These are phyloP conservation scores for Aspergillus sp. DNA, from an alignment of 2,329 filamentous ascomycete genomes.

Conservation along the genomic window DNA sequence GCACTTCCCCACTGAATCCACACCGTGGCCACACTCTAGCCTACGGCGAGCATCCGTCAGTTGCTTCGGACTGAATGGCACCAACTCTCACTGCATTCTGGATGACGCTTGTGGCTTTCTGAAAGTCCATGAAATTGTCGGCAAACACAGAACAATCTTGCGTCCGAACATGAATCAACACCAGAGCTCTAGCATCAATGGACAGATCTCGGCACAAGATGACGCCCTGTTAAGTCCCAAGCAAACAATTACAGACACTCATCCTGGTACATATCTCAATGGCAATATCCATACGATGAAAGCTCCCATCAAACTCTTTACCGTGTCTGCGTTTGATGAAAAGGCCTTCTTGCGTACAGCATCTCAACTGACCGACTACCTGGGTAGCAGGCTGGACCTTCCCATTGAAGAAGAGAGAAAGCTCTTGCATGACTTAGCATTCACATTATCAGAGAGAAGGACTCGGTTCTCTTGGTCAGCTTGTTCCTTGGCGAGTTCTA, in stretches of 20 bases:
- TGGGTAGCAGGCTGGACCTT: not conserved
- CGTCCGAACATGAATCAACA: not conserved
- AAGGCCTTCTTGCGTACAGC: not conserved
- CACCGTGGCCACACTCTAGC: slow-evolving; percentile 16
- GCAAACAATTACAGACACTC: not conserved
- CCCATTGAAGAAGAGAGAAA: not conserved
- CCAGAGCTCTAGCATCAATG: not conserved
- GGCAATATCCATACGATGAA: no score
- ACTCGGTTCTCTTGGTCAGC: not conserved
- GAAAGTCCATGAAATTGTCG: not conserved
- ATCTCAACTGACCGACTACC: not conserved
- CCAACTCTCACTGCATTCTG: slow-evolving; percentile 11
- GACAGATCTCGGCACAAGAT: no score
- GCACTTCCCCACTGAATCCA: slow-evolving; percentile 8
- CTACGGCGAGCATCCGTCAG: slow-evolving; percentile 22
- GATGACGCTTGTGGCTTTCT: slow-evolving; percentile 7
- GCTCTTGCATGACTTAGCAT: slow-evolving; percentile 3
- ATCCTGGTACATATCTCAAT: not conserved
- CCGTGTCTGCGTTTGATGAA: not conserved
- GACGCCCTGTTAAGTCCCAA: not conserved
- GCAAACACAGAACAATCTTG: not conserved
- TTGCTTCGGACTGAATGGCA: slow-evolving; percentile 14
- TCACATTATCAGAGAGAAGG: slow-evolving; percentile 5
- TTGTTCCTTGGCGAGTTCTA: not conserved
- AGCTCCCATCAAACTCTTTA: not conserved